These are phyloP conservation scores for Lentinula aciculospora DNA, from an alignment of 768 basidiomycete species.

Conservation along the genomic window DNA sequence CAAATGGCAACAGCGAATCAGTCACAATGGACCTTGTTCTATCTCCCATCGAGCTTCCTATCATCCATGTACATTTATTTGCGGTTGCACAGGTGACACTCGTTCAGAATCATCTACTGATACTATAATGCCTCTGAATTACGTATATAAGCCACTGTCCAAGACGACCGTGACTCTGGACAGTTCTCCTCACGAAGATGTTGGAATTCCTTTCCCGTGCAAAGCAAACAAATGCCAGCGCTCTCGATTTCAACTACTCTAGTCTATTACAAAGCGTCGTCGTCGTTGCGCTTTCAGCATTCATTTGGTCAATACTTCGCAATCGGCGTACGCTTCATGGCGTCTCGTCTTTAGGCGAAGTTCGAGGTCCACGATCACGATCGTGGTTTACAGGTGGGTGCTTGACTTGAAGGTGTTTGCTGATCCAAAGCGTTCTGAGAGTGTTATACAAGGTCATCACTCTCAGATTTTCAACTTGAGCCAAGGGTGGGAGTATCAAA, in stretches of 20 bases:
- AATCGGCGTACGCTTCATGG: not conserved
- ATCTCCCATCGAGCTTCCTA: too few species aligned
- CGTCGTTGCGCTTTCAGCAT: not conserved
- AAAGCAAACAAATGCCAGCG: not conserved
- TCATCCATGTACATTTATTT: too few species aligned
- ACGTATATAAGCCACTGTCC: too few species aligned
- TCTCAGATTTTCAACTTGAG: not conserved
- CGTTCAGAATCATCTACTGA: too few species aligned
- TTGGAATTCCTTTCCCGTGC: not conserved
- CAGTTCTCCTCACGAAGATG: too few species aligned
- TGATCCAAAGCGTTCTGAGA: not conserved
- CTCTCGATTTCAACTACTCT: not conserved
- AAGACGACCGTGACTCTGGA: too few species aligned
- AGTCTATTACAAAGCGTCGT: not conserved
- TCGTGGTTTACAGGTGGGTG: constrained; percentile 2
- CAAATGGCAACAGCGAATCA: too few species aligned
- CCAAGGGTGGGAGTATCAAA: constrained; percentile 5
- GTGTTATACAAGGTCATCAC: not conserved
- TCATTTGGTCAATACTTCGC: not conserved
- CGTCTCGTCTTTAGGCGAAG: not conserved
- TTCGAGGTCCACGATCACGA: not conserved
- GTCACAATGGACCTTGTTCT: too few species aligned
- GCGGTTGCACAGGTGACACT: too few species aligned
- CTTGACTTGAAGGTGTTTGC: not conserved
- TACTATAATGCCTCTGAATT: too few species aligned